Base-by-base conservation (phyloP, 805 yeast genomes). In the Torulaspora gathmanii region DNA sequence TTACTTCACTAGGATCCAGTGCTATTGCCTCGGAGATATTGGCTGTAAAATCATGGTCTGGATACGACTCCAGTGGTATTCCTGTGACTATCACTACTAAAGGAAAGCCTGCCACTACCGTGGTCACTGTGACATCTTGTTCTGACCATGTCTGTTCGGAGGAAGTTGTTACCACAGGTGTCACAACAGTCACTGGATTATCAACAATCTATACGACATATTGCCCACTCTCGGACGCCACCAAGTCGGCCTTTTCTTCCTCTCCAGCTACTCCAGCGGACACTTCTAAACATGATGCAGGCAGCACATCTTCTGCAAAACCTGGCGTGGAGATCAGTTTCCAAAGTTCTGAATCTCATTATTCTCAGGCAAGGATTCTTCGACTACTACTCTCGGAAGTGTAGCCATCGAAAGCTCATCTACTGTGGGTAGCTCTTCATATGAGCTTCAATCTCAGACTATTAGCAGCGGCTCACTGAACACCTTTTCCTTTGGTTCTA, bases 81-180 rank as follows among this genome's bases (percentile, higher is more conserved):
- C 12, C 33, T 15, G 30, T 13, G 10, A 37, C 46, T 5, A 26
- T 25, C 16, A 37, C 42, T 8, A 16, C 23, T 3, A 17, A 20
- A n/a, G 15, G 13, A 22, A 26, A n/a, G n/a, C 16, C 28, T 3
- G 40, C 51, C 8, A 47, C 45, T 16, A 44, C 43, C 4, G 33
- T 41, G 20, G 39, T 47, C n/a, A 40, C 51, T 8, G 22, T 43
- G 10, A 43, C 46, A 9, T 43, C 42, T 3, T 43, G 46, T 26
- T 37, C 42, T 8, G 37, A 37, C 20, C 37, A 47, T 26, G 33
- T 36, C 19, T 47, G 51, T 25, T 36, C 45, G 3, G 51, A 47
- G 34, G 22, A 31, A 4, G 30, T 36, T 2, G 29, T 15, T 12
- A 47, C 45, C 12, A 47, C 51, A 10, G 51, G 45, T 5, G 40